Base-by-base conservation (phyloP, 2,329 filamentous ascomycete genomes). In the Neonectria magnoliae region DNA sequence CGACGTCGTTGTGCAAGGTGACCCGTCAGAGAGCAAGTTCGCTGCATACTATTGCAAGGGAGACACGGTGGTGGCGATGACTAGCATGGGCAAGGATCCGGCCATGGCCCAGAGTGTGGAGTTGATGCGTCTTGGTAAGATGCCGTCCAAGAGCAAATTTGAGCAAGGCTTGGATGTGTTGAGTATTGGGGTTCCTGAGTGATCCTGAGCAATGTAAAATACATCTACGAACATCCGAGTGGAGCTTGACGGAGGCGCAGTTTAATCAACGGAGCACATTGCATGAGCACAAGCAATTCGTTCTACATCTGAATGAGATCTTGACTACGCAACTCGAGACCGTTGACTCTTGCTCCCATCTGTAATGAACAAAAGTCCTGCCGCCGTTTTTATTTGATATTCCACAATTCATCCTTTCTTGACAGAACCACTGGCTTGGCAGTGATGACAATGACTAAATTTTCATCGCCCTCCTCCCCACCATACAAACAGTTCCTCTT, bases 51-150 rank as follows among this genome's bases (percentile, higher is more conserved):
- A 98, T 77, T 90, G 89, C 58, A 91, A 92, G 77, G 94, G 91
- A 2, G 93, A 98, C 57, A 91, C 89, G 0, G 90, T 98, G 1
- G 92, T 98, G 13, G 96, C 96, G 0, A 92, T 98, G 73, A 93
- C 93, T 0, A 95, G 88, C 63, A 98, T 98, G 93, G 90, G 91
- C 68, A 90, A 89, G 81, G 96, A 99, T 77, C 96, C 96, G 0
- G 87, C 92, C 60, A 94, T 97, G 91, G 81, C 82, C 2, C 93
- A 98, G 81, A 87, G 87, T 56, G 91, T 92, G 1, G 93, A 97
- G 83, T 81, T 98, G 80, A 97, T 98, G 93, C 85, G 90, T 65
- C 83, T 88, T 68, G 88, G 88, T 41, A 92, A 89, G 79, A 97
- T 98, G 94, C 91, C 92, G 1, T 85, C 82, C 58, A 98, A 97